A percentile compares a stretch with the other conserved stretches of the same genome.
phyloP scores from a whole-genome alignment of 2,329 filamentous ascomycete genomes.

The Paracorniculantispora psalliotae region DNA sequence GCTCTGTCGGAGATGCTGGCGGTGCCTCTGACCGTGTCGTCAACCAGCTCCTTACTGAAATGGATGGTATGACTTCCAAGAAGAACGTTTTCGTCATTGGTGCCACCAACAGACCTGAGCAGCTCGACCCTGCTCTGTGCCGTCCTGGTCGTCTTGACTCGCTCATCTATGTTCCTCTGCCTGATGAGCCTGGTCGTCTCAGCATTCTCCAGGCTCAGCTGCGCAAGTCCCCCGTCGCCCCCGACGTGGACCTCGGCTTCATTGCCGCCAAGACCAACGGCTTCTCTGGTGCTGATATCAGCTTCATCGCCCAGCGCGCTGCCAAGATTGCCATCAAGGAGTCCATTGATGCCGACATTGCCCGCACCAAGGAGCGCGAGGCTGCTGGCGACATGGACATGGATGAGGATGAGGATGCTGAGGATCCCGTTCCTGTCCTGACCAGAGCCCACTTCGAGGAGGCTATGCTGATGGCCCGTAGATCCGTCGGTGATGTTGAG shows the following conservation, averaged over 20 bases:
- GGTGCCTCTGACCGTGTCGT: constrained; percentile 99
- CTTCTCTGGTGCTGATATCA: constrained; percentile 98
- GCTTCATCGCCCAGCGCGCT: constrained; percentile 96
- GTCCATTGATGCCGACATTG: constrained; percentile 82
- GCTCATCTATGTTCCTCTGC: constrained; percentile 94
- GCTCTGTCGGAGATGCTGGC: constrained; percentile 90
- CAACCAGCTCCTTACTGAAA: constrained; percentile 98
- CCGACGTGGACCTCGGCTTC: constrained; percentile 81
- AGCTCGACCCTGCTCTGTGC: constrained; percentile 95
- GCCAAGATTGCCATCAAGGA: constrained; percentile 99
- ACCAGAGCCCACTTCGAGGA: constrained; percentile 98
- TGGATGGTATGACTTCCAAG: constrained; percentile 99
- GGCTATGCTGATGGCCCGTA: constrained; percentile 91
- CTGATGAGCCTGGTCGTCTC: constrained; percentile 83
- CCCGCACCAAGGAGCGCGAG: constrained; percentile 84
- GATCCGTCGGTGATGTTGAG: constrained; percentile 93
- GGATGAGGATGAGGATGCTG: constrained; percentile 61
- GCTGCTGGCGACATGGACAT: constrained; percentile 79
- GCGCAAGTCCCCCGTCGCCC: constrained; percentile 90
- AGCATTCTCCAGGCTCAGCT: constrained; percentile 93
- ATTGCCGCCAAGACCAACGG: constrained; percentile 97
- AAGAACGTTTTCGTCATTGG: constrained; percentile 99
- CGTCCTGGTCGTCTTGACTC: constrained; percentile 98
- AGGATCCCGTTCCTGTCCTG: constrained; percentile 93
- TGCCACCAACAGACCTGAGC: constrained; percentile 96